A percentile compares a stretch with the other conserved stretches of the same genome.
phyloP scores from a whole-genome alignment of 768 basidiomycete genomes.

The Tulasnella sp. region DNA sequence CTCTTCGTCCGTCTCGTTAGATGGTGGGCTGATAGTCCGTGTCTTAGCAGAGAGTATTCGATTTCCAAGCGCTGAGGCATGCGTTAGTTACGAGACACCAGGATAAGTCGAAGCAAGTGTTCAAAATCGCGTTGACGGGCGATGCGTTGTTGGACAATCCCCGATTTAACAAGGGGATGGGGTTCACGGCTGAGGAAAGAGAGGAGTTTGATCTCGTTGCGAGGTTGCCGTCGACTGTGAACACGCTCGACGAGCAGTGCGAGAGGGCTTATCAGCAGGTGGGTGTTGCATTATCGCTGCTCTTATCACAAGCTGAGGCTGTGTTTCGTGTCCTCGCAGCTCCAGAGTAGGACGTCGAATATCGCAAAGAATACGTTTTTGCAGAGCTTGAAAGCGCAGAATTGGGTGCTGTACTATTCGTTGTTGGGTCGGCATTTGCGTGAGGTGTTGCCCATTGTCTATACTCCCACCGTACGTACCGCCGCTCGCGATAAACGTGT shows the following conservation, averaged over 20 bases:
- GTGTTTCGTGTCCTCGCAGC: conserved; percentile 23
- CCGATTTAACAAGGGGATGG: conserved; percentile 41
- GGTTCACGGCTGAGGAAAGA: conserved; percentile 56
- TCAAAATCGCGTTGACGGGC: neutral
- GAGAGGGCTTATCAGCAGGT: conserved; percentile 60
- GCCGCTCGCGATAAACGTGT: too few species aligned
- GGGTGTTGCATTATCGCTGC: neutral
- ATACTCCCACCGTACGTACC: conserved; percentile 48
- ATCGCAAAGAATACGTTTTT: conserved; percentile 62
- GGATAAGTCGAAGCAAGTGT: neutral
- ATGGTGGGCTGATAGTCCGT: too few species aligned
- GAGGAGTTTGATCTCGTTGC: conserved; percentile 44
- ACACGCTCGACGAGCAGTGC: conserved; percentile 65
- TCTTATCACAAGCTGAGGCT: neutral
- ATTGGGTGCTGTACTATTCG: conserved; percentile 69
- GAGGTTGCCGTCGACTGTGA: conserved; percentile 37
- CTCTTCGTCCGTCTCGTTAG: too few species aligned
- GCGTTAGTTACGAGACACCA: neutral
- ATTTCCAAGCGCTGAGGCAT: conserved; percentile 7
- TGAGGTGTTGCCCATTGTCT: conserved; percentile 60
- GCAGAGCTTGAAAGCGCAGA: conserved; percentile 60
- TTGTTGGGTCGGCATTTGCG: conserved; percentile 45
- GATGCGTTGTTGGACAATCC: conserved; percentile 11
- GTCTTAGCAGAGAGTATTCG: neutral
- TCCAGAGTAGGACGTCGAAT: conserved; percentile 28